Evolutionary conservation across 768 basidiomycete genomes (phyloP).

Genomic region (Mrakia blollopis): DNA sequence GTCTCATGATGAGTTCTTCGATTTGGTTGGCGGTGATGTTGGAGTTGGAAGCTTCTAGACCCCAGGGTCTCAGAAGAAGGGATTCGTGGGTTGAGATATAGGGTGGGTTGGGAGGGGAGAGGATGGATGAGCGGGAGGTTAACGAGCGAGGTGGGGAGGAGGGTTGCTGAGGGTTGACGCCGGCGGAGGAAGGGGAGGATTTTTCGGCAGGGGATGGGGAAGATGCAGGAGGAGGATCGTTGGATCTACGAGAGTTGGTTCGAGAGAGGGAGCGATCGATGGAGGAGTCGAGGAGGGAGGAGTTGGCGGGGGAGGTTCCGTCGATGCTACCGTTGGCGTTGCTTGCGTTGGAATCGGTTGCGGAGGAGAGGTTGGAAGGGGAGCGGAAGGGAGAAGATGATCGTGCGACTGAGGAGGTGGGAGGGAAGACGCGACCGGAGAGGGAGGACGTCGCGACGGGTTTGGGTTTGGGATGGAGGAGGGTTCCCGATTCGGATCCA

Average conservation of each 20-base stretch:
- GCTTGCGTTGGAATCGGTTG: neutral
- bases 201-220: neutral
- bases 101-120: neutral
- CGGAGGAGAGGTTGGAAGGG: conserved; percentile 4
- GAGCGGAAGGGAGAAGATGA: conserved; percentile 9
- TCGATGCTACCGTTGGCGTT: neutral
- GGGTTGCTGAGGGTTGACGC: neutral
- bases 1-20: conserved; percentile 42
- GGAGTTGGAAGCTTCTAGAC: conserved; percentile 18
- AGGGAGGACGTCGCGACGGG: neutral
- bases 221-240: neutral
- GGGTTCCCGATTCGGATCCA: neutral
- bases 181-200: conserved; percentile 22
- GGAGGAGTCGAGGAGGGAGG: conserved; percentile 4
- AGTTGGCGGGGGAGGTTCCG: neutral
- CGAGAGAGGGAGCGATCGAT: neutral
- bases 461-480: conserved; percentile 22
- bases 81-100: conserved; percentile 13
- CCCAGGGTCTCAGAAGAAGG: neutral
- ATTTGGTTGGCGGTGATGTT: conserved; percentile 39
- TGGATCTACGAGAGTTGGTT: conserved; percentile 3
- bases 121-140: neutral
- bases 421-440: neutral
- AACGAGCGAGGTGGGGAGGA: neutral
- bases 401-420: neutral